A percentile compares a stretch with the other conserved stretches of the same genome.
These are phyloP conservation scores for Clavispora asparagi DNA, from an alignment of 805 yeast species.

Conservation along the genomic window DNA sequence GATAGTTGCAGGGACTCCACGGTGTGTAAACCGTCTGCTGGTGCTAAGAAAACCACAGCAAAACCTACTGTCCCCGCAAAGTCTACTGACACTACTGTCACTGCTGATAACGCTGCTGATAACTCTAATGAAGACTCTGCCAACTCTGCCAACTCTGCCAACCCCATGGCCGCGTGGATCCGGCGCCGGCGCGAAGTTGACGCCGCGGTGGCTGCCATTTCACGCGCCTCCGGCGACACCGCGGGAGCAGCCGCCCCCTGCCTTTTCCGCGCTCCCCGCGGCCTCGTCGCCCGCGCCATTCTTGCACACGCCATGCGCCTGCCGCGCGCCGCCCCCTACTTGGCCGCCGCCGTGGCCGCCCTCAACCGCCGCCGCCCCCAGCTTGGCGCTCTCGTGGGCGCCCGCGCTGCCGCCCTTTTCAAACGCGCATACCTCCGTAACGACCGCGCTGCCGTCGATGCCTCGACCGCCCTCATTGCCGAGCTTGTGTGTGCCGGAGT, in stretches of 20 bases:
- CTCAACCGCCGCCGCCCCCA: conserved; percentile 65
- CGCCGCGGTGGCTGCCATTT: conserved; percentile 26
- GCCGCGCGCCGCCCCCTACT: conserved; percentile 38
- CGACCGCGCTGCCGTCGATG: conserved; percentile 32
- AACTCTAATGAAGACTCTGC: too few relatives aligned
- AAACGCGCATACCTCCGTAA: conserved; percentile 38
- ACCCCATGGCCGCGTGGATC: conserved; percentile 41
- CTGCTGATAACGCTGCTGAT: too few relatives aligned
- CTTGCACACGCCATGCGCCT: conserved; percentile 50
- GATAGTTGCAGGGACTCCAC: too few relatives aligned
- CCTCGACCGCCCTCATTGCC: conserved; percentile 48
- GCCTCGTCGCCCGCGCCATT: conserved; percentile 52
- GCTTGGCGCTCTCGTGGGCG: conserved; percentile 53
- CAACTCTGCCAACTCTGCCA: too few relatives aligned
- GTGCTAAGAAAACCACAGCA: too few relatives aligned
- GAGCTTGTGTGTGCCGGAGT: conserved; percentile 63
- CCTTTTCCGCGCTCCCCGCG: conserved; percentile 24
- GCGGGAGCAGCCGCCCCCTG: conserved; percentile 34
- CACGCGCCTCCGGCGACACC: too few relatives aligned
- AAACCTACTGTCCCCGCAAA: too few relatives aligned
- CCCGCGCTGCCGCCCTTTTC: conserved; percentile 55
- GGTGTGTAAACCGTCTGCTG: too few relatives aligned
- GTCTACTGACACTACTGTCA: too few relatives aligned
- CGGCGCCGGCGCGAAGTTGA: conserved; percentile 43
- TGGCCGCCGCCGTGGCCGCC: conserved; percentile 54